Evolutionary conservation across 2,329 filamentous ascomycete genomes (phyloP).

Genomic region (Aspergillus awamori): DNA sequence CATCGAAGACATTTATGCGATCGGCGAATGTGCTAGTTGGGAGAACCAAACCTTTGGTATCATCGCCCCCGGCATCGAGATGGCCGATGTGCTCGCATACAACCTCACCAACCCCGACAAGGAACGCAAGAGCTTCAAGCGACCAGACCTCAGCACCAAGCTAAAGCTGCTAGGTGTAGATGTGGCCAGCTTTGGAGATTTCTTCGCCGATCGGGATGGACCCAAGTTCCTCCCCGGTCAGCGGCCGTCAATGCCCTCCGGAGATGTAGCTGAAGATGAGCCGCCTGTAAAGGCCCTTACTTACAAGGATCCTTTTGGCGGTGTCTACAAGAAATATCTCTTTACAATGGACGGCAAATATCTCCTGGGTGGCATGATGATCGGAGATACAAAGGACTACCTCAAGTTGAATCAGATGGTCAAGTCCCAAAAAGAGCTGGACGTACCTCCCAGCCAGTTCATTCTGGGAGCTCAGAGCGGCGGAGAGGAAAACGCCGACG

Average conservation of each 20-base stretch:
- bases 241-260: slow-evolving; percentile 41
- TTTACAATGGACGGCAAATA: slow-evolving; percentile 90
- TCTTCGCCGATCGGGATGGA: slow-evolving; percentile 85
- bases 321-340: slow-evolving; percentile 91
- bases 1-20: slow-evolving; percentile 73
- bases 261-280: slow-evolving; percentile 42
- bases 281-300: slow-evolving; percentile 77
- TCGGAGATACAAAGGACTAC: slow-evolving; percentile 88
- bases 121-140: slow-evolving; percentile 69
- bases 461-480: slow-evolving; percentile 77
- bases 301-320: slow-evolving; percentile 84
- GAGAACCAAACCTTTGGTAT: slow-evolving; percentile 83
- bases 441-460: slow-evolving; percentile 77
- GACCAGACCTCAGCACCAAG: slow-evolving; percentile 87
- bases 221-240: slow-evolving; percentile 72
- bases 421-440: slow-evolving; percentile 77
- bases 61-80: slow-evolving; percentile 86
- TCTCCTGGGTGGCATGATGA: slow-evolving; percentile 95
- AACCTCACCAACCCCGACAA: slow-evolving; percentile 83
- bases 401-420: slow-evolving; percentile 86
- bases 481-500: slow-evolving; percentile 73
- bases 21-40: slow-evolving; percentile 92
- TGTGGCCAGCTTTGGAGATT: slow-evolving; percentile 91
- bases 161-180: slow-evolving; percentile 87
- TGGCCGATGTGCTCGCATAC: slow-evolving; percentile 89